phyloP scores from a whole-genome alignment of 2,329 filamentous ascomycete genomes.

The Blastomyces parvus region DNA sequence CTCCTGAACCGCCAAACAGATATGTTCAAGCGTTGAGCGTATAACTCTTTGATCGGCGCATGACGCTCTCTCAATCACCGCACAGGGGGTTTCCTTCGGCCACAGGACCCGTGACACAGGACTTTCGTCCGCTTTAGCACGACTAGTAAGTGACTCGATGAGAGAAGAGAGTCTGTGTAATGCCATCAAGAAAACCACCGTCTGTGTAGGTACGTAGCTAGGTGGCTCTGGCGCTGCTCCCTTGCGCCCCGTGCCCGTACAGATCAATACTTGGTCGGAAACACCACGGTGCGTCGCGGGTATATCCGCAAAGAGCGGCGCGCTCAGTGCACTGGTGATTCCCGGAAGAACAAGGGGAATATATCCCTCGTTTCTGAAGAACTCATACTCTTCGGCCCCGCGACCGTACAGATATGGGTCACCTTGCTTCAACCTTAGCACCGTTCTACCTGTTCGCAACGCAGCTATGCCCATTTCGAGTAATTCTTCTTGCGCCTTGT shows the following conservation, averaged over 20 bases:
- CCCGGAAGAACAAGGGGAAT: conserved; percentile 70
- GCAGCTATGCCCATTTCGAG: conserved; percentile 66
- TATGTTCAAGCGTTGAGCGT: conserved; percentile 69
- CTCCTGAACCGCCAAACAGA: conserved; percentile 73
- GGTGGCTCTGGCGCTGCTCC: conserved; percentile 75
- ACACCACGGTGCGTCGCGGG: conserved; percentile 83
- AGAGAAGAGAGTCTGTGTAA: conserved; percentile 72
- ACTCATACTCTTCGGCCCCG: conserved; percentile 83
- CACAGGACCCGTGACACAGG: conserved; percentile 39
- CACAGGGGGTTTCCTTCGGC: conserved; percentile 73
- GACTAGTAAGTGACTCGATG: conserved; percentile 56
- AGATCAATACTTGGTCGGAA: conserved; percentile 88
- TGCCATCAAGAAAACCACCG: conserved; percentile 91
- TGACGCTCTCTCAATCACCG: conserved; percentile 85
- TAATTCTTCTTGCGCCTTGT: conserved; percentile 84
- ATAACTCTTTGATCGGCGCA: conserved; percentile 93
- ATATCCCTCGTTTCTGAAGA: conserved; percentile 65
- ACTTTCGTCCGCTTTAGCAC: conserved; percentile 21
- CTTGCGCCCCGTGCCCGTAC: conserved; percentile 89
- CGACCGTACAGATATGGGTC: conserved; percentile 95
- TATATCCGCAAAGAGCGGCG: conserved; percentile 78
- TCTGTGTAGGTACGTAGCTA: conserved; percentile 63
- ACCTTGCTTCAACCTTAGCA: conserved; percentile 87
- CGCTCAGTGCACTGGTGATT: conserved; percentile 77
- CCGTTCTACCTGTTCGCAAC: conserved; percentile 59